Conservation (phyloP, 768 basidiomycete genomes). For the Lactarius hatsudake region DNA sequence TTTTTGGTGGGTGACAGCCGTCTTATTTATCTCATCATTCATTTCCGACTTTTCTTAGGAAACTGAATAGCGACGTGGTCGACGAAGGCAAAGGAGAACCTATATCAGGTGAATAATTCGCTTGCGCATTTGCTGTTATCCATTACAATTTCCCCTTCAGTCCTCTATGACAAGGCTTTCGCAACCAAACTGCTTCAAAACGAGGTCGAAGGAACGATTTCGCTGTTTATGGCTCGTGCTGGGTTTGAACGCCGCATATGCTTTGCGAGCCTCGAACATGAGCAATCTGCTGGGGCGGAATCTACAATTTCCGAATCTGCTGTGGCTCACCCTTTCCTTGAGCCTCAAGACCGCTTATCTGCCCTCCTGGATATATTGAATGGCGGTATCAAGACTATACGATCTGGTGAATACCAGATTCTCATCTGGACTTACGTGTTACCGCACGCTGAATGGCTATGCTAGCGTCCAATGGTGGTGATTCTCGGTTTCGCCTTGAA, state of each 20-base stretch:
- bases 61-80: conserved; percentile 14
- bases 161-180: conserved; percentile 23
- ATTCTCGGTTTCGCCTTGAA: conserved; percentile 76
- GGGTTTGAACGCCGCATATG: conserved; percentile 25
- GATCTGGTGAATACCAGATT: conserved; percentile 11
- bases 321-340: conserved; percentile 30
- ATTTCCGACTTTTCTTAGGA: conserved; percentile 1
- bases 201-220: conserved; percentile 26
- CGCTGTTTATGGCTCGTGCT: conserved; percentile 24
- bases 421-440: conserved; percentile 3
- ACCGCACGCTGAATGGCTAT: background rate
- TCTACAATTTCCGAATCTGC: conserved; percentile 1
- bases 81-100: conserved; percentile 22
- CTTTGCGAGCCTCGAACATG: conserved; percentile 5
- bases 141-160: conserved; percentile 1
- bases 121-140: background rate
- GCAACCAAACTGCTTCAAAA: conserved; percentile 22
- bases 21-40: background rate
- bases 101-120: conserved; percentile 13
- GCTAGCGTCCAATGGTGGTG: conserved; percentile 63
- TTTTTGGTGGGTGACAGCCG: conserved; percentile 47
- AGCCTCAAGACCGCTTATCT: conserved; percentile 47
- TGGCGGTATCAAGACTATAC: conserved; percentile 16
- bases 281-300: conserved; percentile 2
- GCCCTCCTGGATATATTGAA: conserved; percentile 46